Conservation (phyloP, 495 filamentous ascomycete genomes). For the Friedmanniomyces endolithicus region DNA sequence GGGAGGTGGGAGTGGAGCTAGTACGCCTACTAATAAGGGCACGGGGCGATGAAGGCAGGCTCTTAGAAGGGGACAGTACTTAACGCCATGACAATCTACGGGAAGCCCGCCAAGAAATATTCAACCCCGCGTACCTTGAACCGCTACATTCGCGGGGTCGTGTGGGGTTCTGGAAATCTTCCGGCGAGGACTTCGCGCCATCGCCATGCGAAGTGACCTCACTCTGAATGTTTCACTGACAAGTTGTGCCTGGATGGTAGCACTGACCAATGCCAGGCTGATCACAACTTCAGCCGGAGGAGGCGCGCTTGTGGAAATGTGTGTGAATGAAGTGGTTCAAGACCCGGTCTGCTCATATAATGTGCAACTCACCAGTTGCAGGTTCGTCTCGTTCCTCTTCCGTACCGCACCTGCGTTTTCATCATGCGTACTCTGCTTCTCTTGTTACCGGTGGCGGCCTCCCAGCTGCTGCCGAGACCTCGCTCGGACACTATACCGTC, state of each 20-base stretch:
- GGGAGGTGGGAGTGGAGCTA: conserved; percentile 9
- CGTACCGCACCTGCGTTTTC: neutral
- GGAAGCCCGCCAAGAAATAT: too few species aligned
- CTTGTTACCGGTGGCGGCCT: neutral
- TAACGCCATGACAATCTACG: too few species aligned
- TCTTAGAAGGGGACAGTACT: too few species aligned
- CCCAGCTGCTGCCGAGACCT: neutral
- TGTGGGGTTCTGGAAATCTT: neutral
- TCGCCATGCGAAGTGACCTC: neutral
- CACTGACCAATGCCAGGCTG: neutral
- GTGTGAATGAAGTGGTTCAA: neutral
- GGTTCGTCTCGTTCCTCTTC: neutral
- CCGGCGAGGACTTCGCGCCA: neutral
- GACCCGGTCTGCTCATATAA: neutral
- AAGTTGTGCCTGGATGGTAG: too few species aligned
- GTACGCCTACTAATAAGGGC: conserved; percentile 9
- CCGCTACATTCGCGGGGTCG: neutral
- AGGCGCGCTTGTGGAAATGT: neutral
- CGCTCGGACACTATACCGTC: neutral
- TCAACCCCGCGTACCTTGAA: too few species aligned
- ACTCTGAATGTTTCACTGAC: neutral
- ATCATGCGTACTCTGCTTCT: neutral
- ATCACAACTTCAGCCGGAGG: neutral
- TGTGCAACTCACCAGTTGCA: too few species aligned
- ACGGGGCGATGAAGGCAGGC: too few species aligned